phyloP scores from a whole-genome alignment of 73 alveolate species.

The Tetrahymena elliotti region DNA sequence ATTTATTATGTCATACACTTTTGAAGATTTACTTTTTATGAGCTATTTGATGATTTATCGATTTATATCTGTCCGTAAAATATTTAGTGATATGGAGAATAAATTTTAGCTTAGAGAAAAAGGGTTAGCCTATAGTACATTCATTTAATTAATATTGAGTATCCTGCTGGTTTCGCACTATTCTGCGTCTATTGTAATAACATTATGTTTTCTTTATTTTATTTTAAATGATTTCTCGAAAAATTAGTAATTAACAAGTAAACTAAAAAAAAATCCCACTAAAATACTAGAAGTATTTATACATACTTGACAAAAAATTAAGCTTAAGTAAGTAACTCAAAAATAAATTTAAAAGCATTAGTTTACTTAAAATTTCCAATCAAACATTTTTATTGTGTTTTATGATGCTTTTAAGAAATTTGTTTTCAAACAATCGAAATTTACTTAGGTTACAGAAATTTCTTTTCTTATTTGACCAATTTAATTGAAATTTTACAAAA shows the following conservation, averaged over 20 bases:
- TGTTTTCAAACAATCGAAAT: no score
- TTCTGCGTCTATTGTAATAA: neutral
- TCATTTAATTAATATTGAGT: neutral
- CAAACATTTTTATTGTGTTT: no score
- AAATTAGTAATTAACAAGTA: no score
- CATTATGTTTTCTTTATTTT: neutral
- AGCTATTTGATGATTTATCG: neutral
- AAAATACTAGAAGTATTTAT: neutral
- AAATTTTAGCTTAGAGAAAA: neutral
- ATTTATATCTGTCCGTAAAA: neutral
- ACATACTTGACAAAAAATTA: no score
- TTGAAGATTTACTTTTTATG: neutral
- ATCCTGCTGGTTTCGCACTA: neutral
- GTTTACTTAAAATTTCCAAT: no score
- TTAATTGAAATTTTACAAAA: no score
- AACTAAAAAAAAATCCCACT: neutral
- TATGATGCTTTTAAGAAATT: no score
- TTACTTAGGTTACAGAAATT: neutral
- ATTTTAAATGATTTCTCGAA: neutral
- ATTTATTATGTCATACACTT: neutral
- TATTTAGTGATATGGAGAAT: neutral
- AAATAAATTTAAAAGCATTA: no score
- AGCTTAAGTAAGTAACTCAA: neutral
- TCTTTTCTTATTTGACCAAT: no score
- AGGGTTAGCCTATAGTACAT: neutral